Conservation (phyloP, 1,284 basidiomycete species). For the Malassezia japonica region DNA sequence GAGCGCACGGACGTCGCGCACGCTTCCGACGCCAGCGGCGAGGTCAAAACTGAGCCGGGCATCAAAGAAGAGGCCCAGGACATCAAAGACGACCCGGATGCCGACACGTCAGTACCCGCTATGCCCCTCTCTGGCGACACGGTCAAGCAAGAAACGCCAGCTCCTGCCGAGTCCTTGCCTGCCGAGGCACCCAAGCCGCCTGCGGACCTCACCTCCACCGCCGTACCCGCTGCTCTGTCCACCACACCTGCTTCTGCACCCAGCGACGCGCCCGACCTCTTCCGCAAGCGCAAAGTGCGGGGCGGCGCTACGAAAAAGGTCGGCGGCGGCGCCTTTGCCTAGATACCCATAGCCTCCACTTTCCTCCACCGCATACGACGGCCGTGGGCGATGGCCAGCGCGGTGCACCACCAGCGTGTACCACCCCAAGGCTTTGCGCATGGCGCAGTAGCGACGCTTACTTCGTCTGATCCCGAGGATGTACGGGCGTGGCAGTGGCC, state of each 20-base stretch:
- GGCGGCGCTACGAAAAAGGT: slow-evolving; percentile 2
- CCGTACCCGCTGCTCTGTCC: background rate
- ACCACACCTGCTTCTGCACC: background rate
- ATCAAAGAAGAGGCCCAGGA: slow-evolving; percentile 1
- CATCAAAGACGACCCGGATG: too few species aligned
- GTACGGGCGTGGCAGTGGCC: slow-evolving; percentile 10
- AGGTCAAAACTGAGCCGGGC: background rate
- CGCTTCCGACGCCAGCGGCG: background rate
- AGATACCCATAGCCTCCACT: background rate
- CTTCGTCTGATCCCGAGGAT: slow-evolving; percentile 15
- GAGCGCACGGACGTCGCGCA: background rate
- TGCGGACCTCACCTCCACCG: background rate
- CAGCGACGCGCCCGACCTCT: background rate
- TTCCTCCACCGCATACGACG: background rate
- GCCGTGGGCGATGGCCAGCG: slow-evolving; percentile 12
- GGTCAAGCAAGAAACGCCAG: too few species aligned
- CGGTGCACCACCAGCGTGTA: slow-evolving; percentile 27
- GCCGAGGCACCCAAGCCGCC: too few species aligned
- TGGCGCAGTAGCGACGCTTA: slow-evolving; percentile 24
- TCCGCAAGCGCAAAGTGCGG: slow-evolving; percentile 15
- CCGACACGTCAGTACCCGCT: too few species aligned
- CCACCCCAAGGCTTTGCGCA: slow-evolving; percentile 31
- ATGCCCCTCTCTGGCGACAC: too few species aligned
- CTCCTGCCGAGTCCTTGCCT: too few species aligned
- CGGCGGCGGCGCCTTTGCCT: background rate